Evolutionary conservation across 2,329 filamentous ascomycete species (phyloP).

Genomic region (Colletotrichum godetiae): DNA sequence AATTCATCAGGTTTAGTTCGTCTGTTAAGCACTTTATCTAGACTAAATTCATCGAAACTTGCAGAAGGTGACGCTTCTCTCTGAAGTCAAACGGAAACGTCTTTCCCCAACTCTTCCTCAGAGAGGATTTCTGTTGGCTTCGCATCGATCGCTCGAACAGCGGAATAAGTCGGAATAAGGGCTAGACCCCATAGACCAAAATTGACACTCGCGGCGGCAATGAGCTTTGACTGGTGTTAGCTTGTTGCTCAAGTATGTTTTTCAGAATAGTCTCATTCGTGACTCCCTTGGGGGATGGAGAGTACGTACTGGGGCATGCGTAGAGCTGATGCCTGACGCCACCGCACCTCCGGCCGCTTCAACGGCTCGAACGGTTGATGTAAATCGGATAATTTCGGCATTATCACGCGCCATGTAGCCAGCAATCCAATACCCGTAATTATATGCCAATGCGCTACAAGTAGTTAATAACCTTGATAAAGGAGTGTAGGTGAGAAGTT

Average conservation of each 20-base stretch:
- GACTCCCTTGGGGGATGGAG: background rate
- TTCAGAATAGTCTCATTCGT: background rate
- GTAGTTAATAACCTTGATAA: background rate
- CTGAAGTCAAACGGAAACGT: background rate
- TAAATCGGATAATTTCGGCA: conserved; percentile 23
- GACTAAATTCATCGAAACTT: too few species aligned
- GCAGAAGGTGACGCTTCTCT: background rate
- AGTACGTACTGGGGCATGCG: conserved; percentile 17
- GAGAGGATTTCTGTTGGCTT: background rate
- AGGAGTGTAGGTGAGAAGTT: too few species aligned
- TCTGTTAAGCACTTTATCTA: too few species aligned
- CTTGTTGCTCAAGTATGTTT: background rate
- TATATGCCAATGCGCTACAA: conserved; percentile 13
- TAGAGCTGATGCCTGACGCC: conserved; percentile 34
- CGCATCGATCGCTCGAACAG: conserved; percentile 23
- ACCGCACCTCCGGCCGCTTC: conserved; percentile 28
- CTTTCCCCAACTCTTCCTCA: background rate
- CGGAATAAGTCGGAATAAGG: conserved; percentile 31
- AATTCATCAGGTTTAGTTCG: too few species aligned
- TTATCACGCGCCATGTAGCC: conserved; percentile 23
- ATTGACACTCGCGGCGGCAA: conserved; percentile 34
- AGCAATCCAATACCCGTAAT: conserved; percentile 28
- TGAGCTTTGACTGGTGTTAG: conserved; percentile 9
- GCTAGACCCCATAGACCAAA: conserved; percentile 36
- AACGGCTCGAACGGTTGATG: conserved; percentile 24